A percentile compares a stretch with the other conserved stretches of the same genome.
Conservation (phyloP, 257 asterid species). For the Nyctanthes arbortristis region DNA sequence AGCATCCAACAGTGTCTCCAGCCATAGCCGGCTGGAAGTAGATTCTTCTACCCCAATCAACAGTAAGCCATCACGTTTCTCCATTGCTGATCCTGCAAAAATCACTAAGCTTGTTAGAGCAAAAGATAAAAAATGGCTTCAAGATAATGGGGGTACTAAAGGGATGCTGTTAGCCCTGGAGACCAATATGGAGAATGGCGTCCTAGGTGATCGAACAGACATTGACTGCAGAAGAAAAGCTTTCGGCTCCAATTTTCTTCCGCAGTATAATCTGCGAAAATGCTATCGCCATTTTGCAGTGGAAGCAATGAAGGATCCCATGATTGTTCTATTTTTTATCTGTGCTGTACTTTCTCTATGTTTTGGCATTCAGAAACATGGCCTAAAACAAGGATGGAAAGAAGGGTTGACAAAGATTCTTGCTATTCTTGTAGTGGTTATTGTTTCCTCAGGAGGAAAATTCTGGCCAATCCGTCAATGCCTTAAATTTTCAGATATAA, state of each 20-base stretch:
- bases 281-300: conserved; percentile 30
- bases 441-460: too few species aligned
- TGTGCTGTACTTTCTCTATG: too few species aligned
- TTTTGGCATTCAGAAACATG: too few species aligned
- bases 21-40: too few species aligned
- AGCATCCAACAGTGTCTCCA: too few species aligned
- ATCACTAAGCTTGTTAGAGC: neutral
- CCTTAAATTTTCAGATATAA: conserved; percentile 31
- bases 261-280: too few species aligned
- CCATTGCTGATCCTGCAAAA: neutral
- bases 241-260: neutral
- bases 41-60: conserved; percentile 9
- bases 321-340: too few species aligned
- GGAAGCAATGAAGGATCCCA: too few species aligned
- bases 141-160: conserved; percentile 21
- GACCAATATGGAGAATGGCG: conserved; percentile 19
- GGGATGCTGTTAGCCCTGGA: conserved; percentile 20
- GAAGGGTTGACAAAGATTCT: too few species aligned
- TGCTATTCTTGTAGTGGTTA: too few species aligned
- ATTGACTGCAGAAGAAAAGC: neutral
- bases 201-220: conserved; percentile 8
- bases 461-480: conserved; percentile 39
- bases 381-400: too few species aligned
- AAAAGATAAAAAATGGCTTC: conserved; percentile 13
- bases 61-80: conserved; percentile 9